Evolutionary conservation across 1,139 yeast genomes (phyloP), one percentile per base, ranked within the genome.

Genomic region (Suhomyces maxii): DNA sequence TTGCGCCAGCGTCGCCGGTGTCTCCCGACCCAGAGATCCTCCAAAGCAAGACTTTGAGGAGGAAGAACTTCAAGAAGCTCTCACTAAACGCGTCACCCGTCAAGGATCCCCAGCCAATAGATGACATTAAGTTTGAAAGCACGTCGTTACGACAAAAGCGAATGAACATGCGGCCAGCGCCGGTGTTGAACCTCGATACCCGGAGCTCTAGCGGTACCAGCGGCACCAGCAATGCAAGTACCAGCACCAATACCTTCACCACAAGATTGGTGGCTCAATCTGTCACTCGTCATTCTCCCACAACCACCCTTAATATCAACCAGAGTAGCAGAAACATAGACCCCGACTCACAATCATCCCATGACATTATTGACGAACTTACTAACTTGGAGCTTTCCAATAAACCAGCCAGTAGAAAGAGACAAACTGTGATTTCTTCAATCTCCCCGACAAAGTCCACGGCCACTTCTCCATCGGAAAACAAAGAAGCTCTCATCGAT

Each of bases 51-150:
- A 76, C 93, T 5, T 66, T 89, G 51, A 81, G 80, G 53, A 76
- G 96, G 46, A 81, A 86, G 55, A 89, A 89, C 62, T 73, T 86
- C 61, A 89, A 89, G 63, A 78, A 86, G 51, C 73, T 89, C 38
- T 81, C 86, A 32, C 68, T 89, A 36, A 68, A 65, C 5, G 43
- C 53, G 12, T 47, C 54, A 36, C 53, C 52, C 26, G 42, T 41
- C 31, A 49, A 39, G 26, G 44, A 42, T n/a, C n/a, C 37, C 5
- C 25, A 34, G 9, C 37, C 47, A 30, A 25, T 31, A 13, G 45
- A 39, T 32, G 42, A 42, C 11, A 40, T 44, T 25, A 41, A 41
- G 18, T 46, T 52, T 26, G 53, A 49, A 23, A 34, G 41, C 34
- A 36, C 37, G 18, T 47, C 53, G 23, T 45, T 53, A 31, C 54